These are phyloP conservation scores for Hura crepitans DNA, from an alignment of 441 rosid species.

Conservation along the genomic window DNA sequence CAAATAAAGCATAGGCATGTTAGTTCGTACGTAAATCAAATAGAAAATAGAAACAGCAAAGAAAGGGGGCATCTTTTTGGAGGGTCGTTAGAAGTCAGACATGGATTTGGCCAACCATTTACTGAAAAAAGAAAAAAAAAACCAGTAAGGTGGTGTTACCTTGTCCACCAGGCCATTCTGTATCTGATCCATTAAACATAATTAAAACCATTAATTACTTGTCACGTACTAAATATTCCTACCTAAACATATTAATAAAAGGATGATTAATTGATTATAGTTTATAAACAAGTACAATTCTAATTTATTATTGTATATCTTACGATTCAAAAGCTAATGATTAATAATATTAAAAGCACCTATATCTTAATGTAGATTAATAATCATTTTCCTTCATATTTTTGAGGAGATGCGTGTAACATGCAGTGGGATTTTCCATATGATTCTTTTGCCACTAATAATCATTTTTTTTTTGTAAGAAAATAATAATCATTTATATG, in stretches of 20 bases:
- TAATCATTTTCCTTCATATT: background rate
- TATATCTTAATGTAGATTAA: background rate
- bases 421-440: background rate
- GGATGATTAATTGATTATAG: too few species aligned
- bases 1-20: background rate
- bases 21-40: slow-evolving; percentile 2
- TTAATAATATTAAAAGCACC: background rate
- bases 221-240: background rate
- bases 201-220: background rate
- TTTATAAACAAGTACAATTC: background rate
- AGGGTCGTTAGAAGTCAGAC: slow-evolving; percentile 24
- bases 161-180: slow-evolving; percentile 23
- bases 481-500: too few species aligned
- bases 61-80: slow-evolving; percentile 11
- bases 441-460: too few species aligned
- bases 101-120: slow-evolving; percentile 22
- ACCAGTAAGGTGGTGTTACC: slow-evolving; percentile 13
- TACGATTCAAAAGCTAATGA: background rate
- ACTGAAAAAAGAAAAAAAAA: background rate
- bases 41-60: slow-evolving; percentile 4
- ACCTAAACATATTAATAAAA: background rate
- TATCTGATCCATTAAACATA: slow-evolving; percentile 12
- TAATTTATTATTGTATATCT: background rate
- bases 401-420: background rate
- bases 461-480: too few species aligned